Evolutionary conservation across 2,329 filamentous ascomycete species (phyloP), one percentile per base, ranked within the genome.

Genomic region (Aspergillus sojae): DNA sequence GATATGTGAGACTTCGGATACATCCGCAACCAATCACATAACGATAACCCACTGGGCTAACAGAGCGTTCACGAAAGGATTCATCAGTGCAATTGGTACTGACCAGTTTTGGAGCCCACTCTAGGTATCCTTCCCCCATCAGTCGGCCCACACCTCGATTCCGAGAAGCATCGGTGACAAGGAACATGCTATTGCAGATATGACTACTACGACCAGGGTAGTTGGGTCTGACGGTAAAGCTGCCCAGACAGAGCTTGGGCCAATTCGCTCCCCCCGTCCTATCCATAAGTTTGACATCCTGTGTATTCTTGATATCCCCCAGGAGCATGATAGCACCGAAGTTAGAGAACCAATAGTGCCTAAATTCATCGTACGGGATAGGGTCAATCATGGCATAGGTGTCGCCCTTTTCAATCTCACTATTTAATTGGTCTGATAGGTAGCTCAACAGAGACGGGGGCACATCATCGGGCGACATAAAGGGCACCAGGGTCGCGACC

Each of bases 151-250:
- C 90, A 67, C 91, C 91, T 64, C 89, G 89, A 76, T 91, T 91
- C 65, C 91, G 88, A 58, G 89, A 85, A 14, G 88, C 88, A 73
- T 91, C 88, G 11, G 90, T 92, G 64, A 92, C 90, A 58, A 93
- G 82, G 74, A 93, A 92, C 36, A 89, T 90, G 63, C 88, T 80
- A 85, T 91, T 87, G 82, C 92, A 96, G 57, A 96, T 88, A 81
- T 97, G 93, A 78, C 91, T 95, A 80, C 91, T 95, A 63, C 93
- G 86, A 55, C 93, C 93, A 0, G 93, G 93, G 77, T 96, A 97
- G 78, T 97, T 96, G 55, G 93, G 93, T 81, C 95, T 94, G 83
- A 96, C 91, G 80, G 95, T 96, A 80, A 96, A 96, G 80, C 92
- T 96, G 62, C 93, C 93, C 50, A 97, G 82, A 72, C 93, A 96